Evolutionary conservation across 148 eudicot species (phyloP).

Genomic region (Salicornia ramosissima): DNA sequence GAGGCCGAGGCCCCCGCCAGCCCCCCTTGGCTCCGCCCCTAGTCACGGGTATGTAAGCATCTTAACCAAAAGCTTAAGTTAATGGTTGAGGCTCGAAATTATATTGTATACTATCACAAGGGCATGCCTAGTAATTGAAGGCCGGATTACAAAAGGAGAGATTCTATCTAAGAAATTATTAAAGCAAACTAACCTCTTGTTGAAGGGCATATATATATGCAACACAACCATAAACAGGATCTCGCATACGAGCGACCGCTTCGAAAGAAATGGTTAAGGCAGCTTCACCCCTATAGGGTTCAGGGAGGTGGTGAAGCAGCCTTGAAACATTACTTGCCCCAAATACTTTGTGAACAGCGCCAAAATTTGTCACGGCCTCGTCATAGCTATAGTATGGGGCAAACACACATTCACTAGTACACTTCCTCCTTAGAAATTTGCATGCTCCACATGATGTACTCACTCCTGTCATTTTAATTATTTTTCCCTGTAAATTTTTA

Average conservation of each 20-base stretch:
- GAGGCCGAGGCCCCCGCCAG: too few species aligned
- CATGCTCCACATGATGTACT: slow-evolving; percentile 92
- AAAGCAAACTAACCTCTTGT: slow-evolving; percentile 48
- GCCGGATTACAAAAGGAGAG: too few species aligned
- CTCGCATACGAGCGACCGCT: slow-evolving; percentile 68
- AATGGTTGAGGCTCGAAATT: too few species aligned
- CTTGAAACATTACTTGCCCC: slow-evolving; percentile 83
- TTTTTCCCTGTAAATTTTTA: too few species aligned
- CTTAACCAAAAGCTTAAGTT: too few species aligned
- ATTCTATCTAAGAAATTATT: neutral
- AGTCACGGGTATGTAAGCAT: too few species aligned
- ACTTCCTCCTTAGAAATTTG: slow-evolving; percentile 73
- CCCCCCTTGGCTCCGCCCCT: too few species aligned
- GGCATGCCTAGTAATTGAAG: too few species aligned
- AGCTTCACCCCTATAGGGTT: slow-evolving; percentile 49
- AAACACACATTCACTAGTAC: slow-evolving; percentile 65
- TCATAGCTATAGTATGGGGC: slow-evolving; percentile 66
- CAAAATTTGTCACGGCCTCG: slow-evolving; percentile 54
- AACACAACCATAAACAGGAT: slow-evolving; percentile 81
- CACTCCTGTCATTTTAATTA: slow-evolving; percentile 56
- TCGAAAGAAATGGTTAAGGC: slow-evolving; percentile 58
- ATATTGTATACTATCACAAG: too few species aligned
- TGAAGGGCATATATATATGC: slow-evolving; percentile 68
- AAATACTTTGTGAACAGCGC: slow-evolving; percentile 77
- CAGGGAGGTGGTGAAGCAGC: slow-evolving; percentile 53